Evolutionary conservation across 2,329 filamentous ascomycete species (phyloP), one percentile per base, ranked within the genome.

Genomic region (Calycina herbarum): DNA sequence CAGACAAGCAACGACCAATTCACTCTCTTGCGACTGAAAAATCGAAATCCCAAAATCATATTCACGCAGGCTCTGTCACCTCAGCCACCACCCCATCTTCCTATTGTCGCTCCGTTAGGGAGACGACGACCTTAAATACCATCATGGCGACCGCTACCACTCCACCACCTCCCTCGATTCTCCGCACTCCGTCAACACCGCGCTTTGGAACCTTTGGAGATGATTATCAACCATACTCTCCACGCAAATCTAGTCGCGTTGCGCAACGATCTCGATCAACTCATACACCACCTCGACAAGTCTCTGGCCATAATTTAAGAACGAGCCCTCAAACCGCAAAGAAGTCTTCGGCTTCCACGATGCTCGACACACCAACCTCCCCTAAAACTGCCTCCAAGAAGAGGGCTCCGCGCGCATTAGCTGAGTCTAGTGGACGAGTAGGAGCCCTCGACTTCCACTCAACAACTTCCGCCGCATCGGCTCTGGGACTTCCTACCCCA

Each of bases 221-320:
- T 77, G 79, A 82, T 68, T 93, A 89, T 82, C 85, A 91, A 73
- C 90, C 90, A 57, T 93, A 88, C 75, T 87, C 88, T 67, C 88
- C 89, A 63, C 85, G 89, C 76, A 89, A 90, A 73, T 90, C 88
- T 3, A 83, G 85, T 66, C 85, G 89, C 70, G 83, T 91, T 71
- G 86, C 82, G 54, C 84, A 87, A 72, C 81, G 82, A 73, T 78
- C 57, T 73, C 78, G 66, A 78, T 81, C 65, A 64, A 66, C 71
- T 73, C 83, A 82, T 76, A 89, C 86, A 1, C 85, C 86, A 27
- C 87, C 86, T 69, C 73, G 69, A 69, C 78, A 69, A 64, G 62
- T 69, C 72, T 17, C 64, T 45, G 74, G 76, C 63, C 74, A 70
- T 56, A 24, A 51, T 24, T 11, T 51, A 24, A 51, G 20, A 51